phyloP scores from a whole-genome alignment of 805 yeast species.

The Saturnispora saitoi region DNA sequence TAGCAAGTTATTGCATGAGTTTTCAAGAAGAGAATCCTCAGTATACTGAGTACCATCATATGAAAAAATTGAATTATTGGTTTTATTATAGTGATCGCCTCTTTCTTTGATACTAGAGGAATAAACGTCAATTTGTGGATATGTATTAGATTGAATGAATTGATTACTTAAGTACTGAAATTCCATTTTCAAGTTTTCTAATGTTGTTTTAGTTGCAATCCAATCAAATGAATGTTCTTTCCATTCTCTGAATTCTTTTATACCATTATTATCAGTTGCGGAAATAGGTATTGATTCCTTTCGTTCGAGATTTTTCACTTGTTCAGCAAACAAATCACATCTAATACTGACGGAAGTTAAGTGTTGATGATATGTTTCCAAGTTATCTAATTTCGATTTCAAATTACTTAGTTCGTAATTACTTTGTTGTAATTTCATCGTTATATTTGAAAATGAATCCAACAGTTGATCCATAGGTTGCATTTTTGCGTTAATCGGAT shows the following conservation, averaged over 20 bases:
- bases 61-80: constrained; percentile 9
- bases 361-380: constrained; percentile 25
- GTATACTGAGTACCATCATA: constrained; percentile 5
- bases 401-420: constrained; percentile 17
- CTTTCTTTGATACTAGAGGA: not conserved
- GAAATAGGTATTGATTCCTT: constrained; percentile 12
- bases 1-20: not conserved
- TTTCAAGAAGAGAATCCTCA: constrained; percentile 7
- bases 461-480: not conserved
- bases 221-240: constrained; percentile 29
- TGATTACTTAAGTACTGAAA: constrained; percentile 29
- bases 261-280: constrained; percentile 18
- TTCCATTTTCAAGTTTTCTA: constrained; percentile 36
- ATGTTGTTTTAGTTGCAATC: constrained; percentile 38
- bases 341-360: constrained; percentile 26
- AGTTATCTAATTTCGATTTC: constrained; percentile 19
- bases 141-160: constrained; percentile 17
- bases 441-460: not conserved
- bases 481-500: not conserved
- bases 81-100: not conserved
- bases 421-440: not conserved
- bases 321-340: constrained; percentile 29
- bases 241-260: constrained; percentile 17
- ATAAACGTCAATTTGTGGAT: not conserved
- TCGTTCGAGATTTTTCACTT: constrained; percentile 23